Conservation (phyloP, 2,329 filamentous ascomycete genomes). For the Cephalotrichum gorgonifer region DNA sequence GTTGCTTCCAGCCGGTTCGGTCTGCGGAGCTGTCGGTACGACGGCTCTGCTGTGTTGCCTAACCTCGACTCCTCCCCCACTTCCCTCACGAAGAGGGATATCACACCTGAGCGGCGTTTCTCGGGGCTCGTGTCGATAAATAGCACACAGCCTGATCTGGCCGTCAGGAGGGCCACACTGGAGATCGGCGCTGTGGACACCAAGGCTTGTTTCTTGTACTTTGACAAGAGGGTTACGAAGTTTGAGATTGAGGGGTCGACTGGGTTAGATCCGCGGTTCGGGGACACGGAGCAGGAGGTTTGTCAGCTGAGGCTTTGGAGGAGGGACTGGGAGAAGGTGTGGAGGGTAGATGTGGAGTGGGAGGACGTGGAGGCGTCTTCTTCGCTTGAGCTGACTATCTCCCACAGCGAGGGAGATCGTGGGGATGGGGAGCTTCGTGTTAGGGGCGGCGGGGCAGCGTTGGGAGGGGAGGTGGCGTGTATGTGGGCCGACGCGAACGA, state of each 20-base stretch:
- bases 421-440: slow-evolving; percentile 10
- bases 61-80: slow-evolving; percentile 49
- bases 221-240: slow-evolving; percentile 55
- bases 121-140: slow-evolving; percentile 41
- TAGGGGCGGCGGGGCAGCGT: slow-evolving; percentile 8
- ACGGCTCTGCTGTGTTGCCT: slow-evolving; percentile 49
- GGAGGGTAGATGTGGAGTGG: slow-evolving; percentile 68
- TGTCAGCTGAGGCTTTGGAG: slow-evolving; percentile 70
- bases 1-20: slow-evolving; percentile 31
- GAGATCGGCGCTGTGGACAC: slow-evolving; percentile 64
- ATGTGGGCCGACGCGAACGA: slow-evolving; percentile 81
- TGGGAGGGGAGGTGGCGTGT: slow-evolving; percentile 63
- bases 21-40: slow-evolving; percentile 59
- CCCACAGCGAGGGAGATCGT: background rate
- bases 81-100: slow-evolving; percentile 25
- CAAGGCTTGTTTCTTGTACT: slow-evolving; percentile 64
- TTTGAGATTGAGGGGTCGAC: slow-evolving; percentile 54
- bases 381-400: background rate
- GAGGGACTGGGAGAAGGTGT: slow-evolving; percentile 65
- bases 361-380: slow-evolving; percentile 18
- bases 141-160: slow-evolving; percentile 27
- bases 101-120: slow-evolving; percentile 25
- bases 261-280: slow-evolving; percentile 53
- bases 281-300: slow-evolving; percentile 48
- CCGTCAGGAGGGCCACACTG: slow-evolving; percentile 46